phyloP scores from a whole-genome alignment of 495 filamentous ascomycete genomes.

The Trichoderma gamsii region DNA sequence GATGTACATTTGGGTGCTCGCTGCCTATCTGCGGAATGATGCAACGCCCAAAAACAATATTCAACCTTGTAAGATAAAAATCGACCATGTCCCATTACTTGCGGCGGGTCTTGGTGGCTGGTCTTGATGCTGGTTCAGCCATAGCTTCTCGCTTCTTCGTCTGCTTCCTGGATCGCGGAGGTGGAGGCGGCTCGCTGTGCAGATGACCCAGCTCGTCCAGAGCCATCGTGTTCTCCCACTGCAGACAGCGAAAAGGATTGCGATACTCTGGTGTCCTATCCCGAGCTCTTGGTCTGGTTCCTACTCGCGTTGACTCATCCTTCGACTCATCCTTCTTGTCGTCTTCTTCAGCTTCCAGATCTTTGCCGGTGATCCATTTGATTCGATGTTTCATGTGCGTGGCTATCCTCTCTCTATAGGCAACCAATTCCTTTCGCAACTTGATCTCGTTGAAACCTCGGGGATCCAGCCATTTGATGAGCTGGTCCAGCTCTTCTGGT shows the following conservation, averaged over 20 bases:
- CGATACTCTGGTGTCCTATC: slow-evolving; percentile 49
- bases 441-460: slow-evolving; percentile 78
- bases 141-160: slow-evolving; percentile 29
- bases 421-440: slow-evolving; percentile 74
- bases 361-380: slow-evolving; percentile 51
- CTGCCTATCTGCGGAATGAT: neutral
- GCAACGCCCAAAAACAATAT: neutral
- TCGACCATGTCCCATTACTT: neutral
- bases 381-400: slow-evolving; percentile 73
- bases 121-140: slow-evolving; percentile 16
- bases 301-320: slow-evolving; percentile 44
- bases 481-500: slow-evolving; percentile 63
- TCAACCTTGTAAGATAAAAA: neutral
- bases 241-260: slow-evolving; percentile 61
- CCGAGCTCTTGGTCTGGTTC: slow-evolving; percentile 69
- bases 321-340: slow-evolving; percentile 47
- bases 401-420: slow-evolving; percentile 69
- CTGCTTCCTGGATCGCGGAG: slow-evolving; percentile 55
- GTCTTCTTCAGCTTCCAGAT: slow-evolving; percentile 49
- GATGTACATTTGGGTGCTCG: neutral
- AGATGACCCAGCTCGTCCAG: slow-evolving; percentile 71
- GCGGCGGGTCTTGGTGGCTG: slow-evolving; percentile 11
- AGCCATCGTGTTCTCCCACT: slow-evolving; percentile 77
- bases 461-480: slow-evolving; percentile 83
- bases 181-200: slow-evolving; percentile 70